Conservation (phyloP, 2,329 filamentous ascomycete genomes). For the Fusarium cyanostomum region DNA sequence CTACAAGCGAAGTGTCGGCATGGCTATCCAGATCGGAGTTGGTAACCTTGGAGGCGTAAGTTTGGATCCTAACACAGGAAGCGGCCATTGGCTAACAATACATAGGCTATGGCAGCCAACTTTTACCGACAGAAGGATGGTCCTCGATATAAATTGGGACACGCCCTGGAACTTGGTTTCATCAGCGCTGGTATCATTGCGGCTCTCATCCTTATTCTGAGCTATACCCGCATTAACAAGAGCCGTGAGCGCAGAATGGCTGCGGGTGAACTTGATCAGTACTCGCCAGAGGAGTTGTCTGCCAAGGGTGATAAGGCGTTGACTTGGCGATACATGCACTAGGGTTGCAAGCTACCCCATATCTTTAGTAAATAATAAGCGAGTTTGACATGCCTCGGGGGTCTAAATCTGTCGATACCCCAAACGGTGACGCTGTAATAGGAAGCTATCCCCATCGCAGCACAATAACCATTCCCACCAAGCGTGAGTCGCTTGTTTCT, state of each 20-base stretch:
- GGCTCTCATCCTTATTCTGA: slow-evolving; percentile 54
- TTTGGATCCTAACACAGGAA: not conserved
- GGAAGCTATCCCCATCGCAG: too few relatives aligned
- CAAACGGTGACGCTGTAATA: too few relatives aligned
- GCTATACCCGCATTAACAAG: slow-evolving; percentile 68
- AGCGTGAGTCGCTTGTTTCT: too few relatives aligned
- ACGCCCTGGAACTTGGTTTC: slow-evolving; percentile 61
- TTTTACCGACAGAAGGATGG: slow-evolving; percentile 68
- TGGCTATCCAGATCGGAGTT: slow-evolving; percentile 70
- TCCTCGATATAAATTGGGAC: slow-evolving; percentile 61
- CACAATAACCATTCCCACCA: too few relatives aligned
- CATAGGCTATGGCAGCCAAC: slow-evolving; percentile 74
- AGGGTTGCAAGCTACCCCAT: not conserved
- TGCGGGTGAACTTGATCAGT: slow-evolving; percentile 53
- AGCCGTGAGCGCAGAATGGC: slow-evolving; percentile 60
- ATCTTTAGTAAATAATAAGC: not conserved
- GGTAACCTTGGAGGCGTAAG: slow-evolving; percentile 65
- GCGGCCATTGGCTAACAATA: not conserved
- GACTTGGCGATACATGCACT: slow-evolving; percentile 70
- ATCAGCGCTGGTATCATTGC: slow-evolving; percentile 57
- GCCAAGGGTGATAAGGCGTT: slow-evolving; percentile 68
- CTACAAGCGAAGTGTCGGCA: slow-evolving; percentile 72
- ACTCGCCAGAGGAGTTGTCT: slow-evolving; percentile 61
- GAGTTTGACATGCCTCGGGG: too few relatives aligned
- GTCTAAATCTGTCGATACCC: too few relatives aligned